Evolutionary conservation across 371 early-diverging fungal species (phyloP), one percentile per base, ranked within the genome.

Genomic region (Lichtheimia corymbifera): DNA sequence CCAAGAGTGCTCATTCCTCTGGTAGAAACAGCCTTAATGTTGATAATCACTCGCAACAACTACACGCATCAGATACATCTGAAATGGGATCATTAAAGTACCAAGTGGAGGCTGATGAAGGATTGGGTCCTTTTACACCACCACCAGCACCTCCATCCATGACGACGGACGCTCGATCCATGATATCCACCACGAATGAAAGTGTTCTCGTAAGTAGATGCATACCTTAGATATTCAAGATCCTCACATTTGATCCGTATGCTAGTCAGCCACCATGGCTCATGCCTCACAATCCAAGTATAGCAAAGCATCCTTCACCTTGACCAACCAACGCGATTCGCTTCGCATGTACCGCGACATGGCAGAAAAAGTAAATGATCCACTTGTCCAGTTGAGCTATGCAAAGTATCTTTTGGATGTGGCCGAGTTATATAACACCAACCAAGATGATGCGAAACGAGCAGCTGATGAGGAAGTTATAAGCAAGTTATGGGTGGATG

Each of bases 361-460:
- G 50, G 92, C 92, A 2, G 87, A 84, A 69, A 82, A 82, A 43
- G 87, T 84, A 55, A 80, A 81, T 30, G 93, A 93, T 71, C 89
- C 92, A 1, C 80, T 68, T 5, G 83, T 88, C 24, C 93, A 91
- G 73, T 75, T 93, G 17, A 88, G 84, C 41, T 94, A 93, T 78
- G 94, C 92, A 22, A 86, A 87, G 56, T 90, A 88, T 58, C 67
- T 91, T 22, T 74, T 91, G 15, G 85, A 87, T 58, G 77, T 84
- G 58, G 65, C 72, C 5, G 53, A 47, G 18, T 20, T 62, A 4
- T 71, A 65, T 25, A 66, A 58, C 17, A 50, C 28, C 11, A 47
- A 27, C 42, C 24, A 25, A 1, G 30, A 28, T 24, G 30, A 5
- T 9, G 7, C 5, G 20, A 50, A 27, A 40, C 59, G 30, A 9